phyloP scores from a whole-genome alignment of 495 filamentous ascomycete species.

The Cercophora scortea region DNA sequence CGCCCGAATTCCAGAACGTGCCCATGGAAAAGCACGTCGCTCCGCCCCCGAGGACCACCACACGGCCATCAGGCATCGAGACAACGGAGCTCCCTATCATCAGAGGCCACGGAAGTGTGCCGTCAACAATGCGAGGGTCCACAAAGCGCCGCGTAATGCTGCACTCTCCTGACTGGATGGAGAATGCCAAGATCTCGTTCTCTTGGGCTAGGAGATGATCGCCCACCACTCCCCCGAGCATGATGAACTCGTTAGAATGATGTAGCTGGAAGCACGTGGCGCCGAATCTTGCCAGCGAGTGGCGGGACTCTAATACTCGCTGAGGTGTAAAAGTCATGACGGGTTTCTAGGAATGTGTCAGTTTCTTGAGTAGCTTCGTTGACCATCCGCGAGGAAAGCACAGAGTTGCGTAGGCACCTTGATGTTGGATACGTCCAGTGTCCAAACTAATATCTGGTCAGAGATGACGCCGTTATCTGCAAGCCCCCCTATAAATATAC shows the following conservation, averaged over 20 bases:
- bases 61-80: slow-evolving; percentile 20
- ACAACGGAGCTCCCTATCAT: slow-evolving; percentile 55
- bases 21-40: slow-evolving; percentile 83
- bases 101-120: slow-evolving; percentile 41
- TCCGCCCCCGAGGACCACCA: slow-evolving; percentile 68
- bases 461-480: slow-evolving; percentile 47
- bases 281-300: slow-evolving; percentile 20
- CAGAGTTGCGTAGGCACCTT: slow-evolving; percentile 7
- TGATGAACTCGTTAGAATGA: slow-evolving; percentile 2
- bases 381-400: background rate
- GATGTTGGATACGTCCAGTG: slow-evolving; percentile 19
- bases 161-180: background rate
- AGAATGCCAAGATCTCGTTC: slow-evolving; percentile 24
- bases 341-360: slow-evolving; percentile 14
- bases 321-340: slow-evolving; percentile 7
- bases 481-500: slow-evolving; percentile 65
- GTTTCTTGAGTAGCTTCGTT: background rate
- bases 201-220: slow-evolving; percentile 23
- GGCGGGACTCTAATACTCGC: background rate
- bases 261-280: slow-evolving; percentile 15
- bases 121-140: background rate
- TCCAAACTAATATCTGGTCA: slow-evolving; percentile 48
- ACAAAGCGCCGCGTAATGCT: slow-evolving; percentile 7
- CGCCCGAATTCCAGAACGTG: slow-evolving; percentile 26
- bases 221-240: slow-evolving; percentile 45